Evolutionary conservation across 2,329 filamentous ascomycete genomes (phyloP).

Genomic region (Balansia obtecta): DNA sequence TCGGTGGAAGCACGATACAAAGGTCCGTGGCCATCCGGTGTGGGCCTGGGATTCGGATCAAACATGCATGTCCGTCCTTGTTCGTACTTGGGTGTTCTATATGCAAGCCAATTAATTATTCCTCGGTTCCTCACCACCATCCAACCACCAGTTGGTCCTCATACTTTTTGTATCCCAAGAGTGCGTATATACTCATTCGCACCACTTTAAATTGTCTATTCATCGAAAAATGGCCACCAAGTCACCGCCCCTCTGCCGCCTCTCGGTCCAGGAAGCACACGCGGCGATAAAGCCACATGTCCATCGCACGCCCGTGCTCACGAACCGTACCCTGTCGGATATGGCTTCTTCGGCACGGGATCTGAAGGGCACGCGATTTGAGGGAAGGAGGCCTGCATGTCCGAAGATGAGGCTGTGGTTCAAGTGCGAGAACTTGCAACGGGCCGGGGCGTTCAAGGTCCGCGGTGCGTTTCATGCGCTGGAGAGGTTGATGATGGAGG

Average conservation of each 20-base stretch:
- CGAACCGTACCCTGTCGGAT: constrained; percentile 58
- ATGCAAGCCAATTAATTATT: too few species aligned
- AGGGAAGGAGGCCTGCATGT: constrained; percentile 41
- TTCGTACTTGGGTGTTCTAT: too few species aligned
- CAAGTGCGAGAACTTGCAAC: constrained; percentile 92
- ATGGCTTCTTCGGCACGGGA: constrained; percentile 64
- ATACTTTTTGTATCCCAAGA: too few species aligned
- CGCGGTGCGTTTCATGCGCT: constrained; percentile 84
- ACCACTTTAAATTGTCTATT: too few species aligned
- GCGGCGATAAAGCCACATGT: constrained; percentile 61
- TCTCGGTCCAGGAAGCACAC: constrained; percentile 61
- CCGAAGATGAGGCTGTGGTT: constrained; percentile 71
- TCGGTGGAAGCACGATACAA: too few species aligned
- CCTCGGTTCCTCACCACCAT: too few species aligned
- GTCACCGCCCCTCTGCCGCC: constrained; percentile 52
- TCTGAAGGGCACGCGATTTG: constrained; percentile 43
- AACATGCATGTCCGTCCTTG: too few species aligned
- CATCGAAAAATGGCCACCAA: too few species aligned
- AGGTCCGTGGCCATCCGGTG: background rate
- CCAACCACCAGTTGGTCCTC: too few species aligned
- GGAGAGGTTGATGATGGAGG: constrained; percentile 50
- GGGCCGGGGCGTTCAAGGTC: constrained; percentile 84
- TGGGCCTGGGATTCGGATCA: background rate
- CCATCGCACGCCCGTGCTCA: constrained; percentile 74
- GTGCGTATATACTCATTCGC: too few species aligned